These are phyloP conservation scores for Tetrastigma voinierianum DNA, from an alignment of 164 flowering plant species.

Conservation along the genomic window DNA sequence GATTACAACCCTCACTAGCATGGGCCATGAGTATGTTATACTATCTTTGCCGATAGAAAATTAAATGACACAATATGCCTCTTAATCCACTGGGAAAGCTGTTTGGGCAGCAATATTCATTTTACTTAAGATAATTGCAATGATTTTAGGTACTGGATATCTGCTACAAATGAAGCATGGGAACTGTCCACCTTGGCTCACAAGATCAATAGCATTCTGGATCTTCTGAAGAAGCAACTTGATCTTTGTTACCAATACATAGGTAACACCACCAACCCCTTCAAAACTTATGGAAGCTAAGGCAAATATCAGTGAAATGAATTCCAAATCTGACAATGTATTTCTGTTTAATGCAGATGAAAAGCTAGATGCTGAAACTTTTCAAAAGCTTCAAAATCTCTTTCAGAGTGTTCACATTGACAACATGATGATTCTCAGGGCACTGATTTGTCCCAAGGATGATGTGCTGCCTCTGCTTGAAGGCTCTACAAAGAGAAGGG, in stretches of 20 bases:
- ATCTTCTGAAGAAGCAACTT: slow-evolving; percentile 26
- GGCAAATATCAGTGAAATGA: background rate
- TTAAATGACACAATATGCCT: too few species aligned
- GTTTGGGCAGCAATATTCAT: too few species aligned
- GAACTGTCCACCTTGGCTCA: slow-evolving; percentile 39
- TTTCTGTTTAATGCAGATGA: slow-evolving; percentile 39
- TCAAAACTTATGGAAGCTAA: background rate
- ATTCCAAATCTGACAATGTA: background rate
- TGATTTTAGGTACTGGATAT: slow-evolving; percentile 13
- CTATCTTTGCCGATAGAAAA: too few species aligned
- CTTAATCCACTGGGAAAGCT: too few species aligned
- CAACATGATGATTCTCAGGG: slow-evolving; percentile 64
- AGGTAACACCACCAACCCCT: slow-evolving; percentile 18
- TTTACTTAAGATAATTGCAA: too few species aligned
- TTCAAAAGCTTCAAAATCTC: slow-evolving; percentile 34
- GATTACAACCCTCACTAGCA: slow-evolving; percentile 26
- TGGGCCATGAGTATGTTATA: slow-evolving; percentile 36
- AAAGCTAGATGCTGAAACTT: slow-evolving; percentile 45
- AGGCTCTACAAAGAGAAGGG: slow-evolving; percentile 56
- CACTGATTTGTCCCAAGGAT: slow-evolving; percentile 47
- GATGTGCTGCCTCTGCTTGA: slow-evolving; percentile 56
- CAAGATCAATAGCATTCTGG: slow-evolving; percentile 30
- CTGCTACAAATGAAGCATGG: slow-evolving; percentile 33
- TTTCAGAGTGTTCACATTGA: slow-evolving; percentile 57
- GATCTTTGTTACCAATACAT: slow-evolving; percentile 24